Base-by-base conservation (phyloP, 805 yeast genomes). In the Wickerhamiella nectarea region DNA sequence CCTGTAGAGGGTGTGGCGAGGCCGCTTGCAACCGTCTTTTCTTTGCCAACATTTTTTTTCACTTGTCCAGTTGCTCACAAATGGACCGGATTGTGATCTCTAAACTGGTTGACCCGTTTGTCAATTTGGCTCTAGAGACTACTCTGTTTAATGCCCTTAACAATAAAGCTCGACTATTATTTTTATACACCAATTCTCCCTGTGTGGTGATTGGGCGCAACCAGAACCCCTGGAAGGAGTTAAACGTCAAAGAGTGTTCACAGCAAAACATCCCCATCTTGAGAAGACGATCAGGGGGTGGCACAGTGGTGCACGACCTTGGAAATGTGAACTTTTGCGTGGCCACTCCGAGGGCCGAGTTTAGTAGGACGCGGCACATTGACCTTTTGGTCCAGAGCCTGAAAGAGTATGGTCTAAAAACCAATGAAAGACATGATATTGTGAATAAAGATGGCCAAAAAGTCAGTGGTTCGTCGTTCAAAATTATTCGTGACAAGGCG, bases 201-300 rank as follows among this genome's bases (percentile, higher is more conserved):
- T 83, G 95, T 58, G 84, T 86, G n/a, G 94, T 91, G 1, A 68
- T 91, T 10, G 99, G 99, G 0, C 85, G 93, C 56, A 91, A 91
- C 56, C 99, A 91, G 61, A 91, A 86, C 50, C 94, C 95, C 2
- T 89, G 89, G 84, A 74, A 76, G 46, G 99, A 91, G 57, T 70
- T 77, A 33, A 81, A 83, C 53, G 45, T 91, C 2, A 69, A 74
- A 0, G 55, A 74, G 11, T 62, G 82, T 4, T 62, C 68, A 3
- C 51, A 65, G 0, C 58, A 72, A 3, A 64, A 65, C 2, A 68
- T 83, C 20, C 89, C 94, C 0, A 56, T 87, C 6, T 57, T 91
- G 5, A 67, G 99, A 52, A 67, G 99, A 45, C 65, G 72, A 38
- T 78, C 91, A 7, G 99, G 99, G 0, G 99, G 99, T 1, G 99